These are phyloP conservation scores for Gynostemma pentaphyllum DNA, from an alignment of 306 rosid species.

Conservation along the genomic window DNA sequence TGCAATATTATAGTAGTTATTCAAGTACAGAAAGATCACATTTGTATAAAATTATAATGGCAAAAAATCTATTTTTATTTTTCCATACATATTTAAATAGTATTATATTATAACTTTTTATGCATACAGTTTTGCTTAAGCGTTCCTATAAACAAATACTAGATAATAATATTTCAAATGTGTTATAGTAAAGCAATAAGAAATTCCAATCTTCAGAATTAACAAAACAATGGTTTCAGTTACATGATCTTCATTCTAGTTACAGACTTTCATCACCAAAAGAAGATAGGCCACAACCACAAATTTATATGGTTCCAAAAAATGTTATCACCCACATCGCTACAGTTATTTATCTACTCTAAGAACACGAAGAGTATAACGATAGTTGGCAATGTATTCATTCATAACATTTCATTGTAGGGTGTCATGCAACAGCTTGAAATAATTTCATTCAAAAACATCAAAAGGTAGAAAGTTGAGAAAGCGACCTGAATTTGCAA, in stretches of 20 bases:
- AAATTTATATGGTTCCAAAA: not conserved
- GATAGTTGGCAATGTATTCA: not conserved
- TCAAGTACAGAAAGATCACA: not conserved
- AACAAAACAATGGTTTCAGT: not conserved
- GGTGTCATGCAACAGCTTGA: not conserved
- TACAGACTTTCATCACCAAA: not conserved
- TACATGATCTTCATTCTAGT: not conserved
- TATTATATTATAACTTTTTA: not conserved
- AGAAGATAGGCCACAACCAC: not conserved
- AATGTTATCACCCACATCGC: not conserved
- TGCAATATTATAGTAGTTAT: not conserved
- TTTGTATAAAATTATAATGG: not conserved
- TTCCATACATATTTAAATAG: not conserved
- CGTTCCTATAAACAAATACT: not conserved
- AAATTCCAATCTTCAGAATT: not conserved
- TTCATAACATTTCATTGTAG: not conserved
- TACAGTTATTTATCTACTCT: not conserved
- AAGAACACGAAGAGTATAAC: not conserved
- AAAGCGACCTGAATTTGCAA: slow-evolving; percentile 77
- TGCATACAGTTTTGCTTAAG: not conserved
- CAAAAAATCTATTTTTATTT: not conserved
- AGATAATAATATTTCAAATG: not conserved
- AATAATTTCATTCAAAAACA: not conserved
- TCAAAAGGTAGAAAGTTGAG: not conserved
- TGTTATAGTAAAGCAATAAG: not conserved